Conservation (phyloP, 805 yeast genomes). For the Teunomyces pallodes region DNA sequence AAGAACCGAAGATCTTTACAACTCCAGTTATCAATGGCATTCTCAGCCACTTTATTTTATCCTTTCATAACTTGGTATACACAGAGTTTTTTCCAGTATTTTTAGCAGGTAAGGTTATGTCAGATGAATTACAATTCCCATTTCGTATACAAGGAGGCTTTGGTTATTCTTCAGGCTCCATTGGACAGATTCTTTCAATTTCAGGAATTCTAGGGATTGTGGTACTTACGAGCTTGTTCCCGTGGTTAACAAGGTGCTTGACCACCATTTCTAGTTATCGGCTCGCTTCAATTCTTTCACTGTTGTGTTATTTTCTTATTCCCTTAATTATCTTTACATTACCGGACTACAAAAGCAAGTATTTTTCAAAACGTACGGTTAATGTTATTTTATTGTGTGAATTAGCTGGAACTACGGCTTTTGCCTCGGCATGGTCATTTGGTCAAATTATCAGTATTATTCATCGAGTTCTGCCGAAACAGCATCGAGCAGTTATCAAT, state of each 20-base stretch:
- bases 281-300: constrained; percentile 38
- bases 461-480: constrained; percentile 52
- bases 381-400: constrained; percentile 25
- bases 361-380: constrained; percentile 17
- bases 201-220: constrained; percentile 57
- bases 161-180: constrained; percentile 43
- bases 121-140: constrained; percentile 43
- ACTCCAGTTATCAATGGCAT: constrained; percentile 28
- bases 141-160: constrained; percentile 51
- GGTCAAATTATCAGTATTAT: constrained; percentile 54
- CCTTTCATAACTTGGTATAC: constrained; percentile 48
- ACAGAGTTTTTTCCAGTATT: constrained; percentile 57
- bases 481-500: constrained; percentile 58
- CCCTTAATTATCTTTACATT: constrained; percentile 50
- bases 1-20: constrained; percentile 20
- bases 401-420: constrained; percentile 21
- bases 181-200: constrained; percentile 49
- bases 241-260: constrained; percentile 47
- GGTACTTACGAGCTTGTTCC: constrained; percentile 49
- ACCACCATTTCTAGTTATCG: constrained; percentile 46
- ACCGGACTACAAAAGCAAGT: constrained; percentile 24
- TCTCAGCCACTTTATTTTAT: constrained; percentile 37
- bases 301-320: constrained; percentile 42
- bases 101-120: constrained; percentile 35
- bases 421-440: constrained; percentile 46